phyloP scores from a whole-genome alignment of 306 rosid species.

The Comarum palustre region DNA sequence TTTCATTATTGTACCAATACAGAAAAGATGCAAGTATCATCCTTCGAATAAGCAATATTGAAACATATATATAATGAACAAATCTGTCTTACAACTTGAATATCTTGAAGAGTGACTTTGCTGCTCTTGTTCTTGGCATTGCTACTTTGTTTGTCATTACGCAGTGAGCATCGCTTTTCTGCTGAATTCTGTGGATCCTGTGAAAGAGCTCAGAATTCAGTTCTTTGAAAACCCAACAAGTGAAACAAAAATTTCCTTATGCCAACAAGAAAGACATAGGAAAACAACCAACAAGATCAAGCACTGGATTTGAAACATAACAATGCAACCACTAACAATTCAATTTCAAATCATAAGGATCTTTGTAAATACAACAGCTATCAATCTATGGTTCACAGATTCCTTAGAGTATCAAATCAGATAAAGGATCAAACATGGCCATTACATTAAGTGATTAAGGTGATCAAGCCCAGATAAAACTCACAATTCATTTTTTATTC shows the following conservation, averaged over 20 bases:
- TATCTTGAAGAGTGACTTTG: conserved; percentile 14
- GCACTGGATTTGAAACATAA: neutral
- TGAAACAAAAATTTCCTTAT: neutral
- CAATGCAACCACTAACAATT: neutral
- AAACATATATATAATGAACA: neutral
- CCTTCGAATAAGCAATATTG: conserved; percentile 1
- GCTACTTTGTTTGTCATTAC: neutral
- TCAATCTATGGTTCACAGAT: neutral
- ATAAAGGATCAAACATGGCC: neutral
- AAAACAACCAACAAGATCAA: neutral
- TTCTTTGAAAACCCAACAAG: neutral
- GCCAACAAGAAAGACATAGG: neutral
- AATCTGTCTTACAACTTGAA: conserved; percentile 12
- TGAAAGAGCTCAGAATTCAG: neutral
- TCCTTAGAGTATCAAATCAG: neutral
- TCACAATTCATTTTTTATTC: neutral
- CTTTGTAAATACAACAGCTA: neutral
- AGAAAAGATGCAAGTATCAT: neutral
- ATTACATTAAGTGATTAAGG: too few species aligned
- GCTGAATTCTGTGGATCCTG: conserved; percentile 7
- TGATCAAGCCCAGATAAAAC: neutral
- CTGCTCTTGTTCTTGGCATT: conserved; percentile 4
- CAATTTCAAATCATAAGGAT: neutral
- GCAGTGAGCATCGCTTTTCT: neutral
- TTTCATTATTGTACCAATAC: neutral